A percentile compares a stretch with the other conserved stretches of the same genome.
Conservation (phyloP, 208 protist species). For the Acanthamoeba sp. region DNA sequence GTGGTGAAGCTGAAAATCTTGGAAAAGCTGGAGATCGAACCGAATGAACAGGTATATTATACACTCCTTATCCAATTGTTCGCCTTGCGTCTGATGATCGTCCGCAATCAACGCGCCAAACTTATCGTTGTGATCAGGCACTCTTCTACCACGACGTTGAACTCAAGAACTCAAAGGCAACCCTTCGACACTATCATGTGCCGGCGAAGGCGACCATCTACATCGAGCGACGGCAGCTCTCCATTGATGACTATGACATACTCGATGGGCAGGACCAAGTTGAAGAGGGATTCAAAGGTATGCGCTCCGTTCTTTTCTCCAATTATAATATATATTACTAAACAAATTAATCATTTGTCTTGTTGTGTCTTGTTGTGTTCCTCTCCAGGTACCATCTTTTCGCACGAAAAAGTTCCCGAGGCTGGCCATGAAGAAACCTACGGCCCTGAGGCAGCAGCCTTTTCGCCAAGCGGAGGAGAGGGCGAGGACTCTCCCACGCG, state of each 20-base stretch:
- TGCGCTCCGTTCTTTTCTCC: neutral
- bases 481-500: neutral
- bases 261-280: neutral
- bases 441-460: neutral
- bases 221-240: conserved; percentile 60
- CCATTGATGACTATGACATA: conserved; percentile 64
- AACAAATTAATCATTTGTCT: neutral
- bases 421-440: neutral
- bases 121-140: too few relatives aligned
- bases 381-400: conserved; percentile 36
- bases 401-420: neutral
- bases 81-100: neutral
- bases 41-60: conserved; percentile 40
- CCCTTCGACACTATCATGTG: neutral
- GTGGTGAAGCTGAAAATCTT: conserved; percentile 69
- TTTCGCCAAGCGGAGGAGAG: neutral
- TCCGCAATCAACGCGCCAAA: neutral
- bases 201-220: conserved; percentile 36
- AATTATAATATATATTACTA: neutral
- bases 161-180: conserved; percentile 25
- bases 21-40: conserved; percentile 64
- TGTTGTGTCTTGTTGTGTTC: neutral
- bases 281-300: conserved; percentile 72
- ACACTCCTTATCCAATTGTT: neutral
- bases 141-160: conserved; percentile 51